Evolutionary conservation across 495 filamentous ascomycete species (phyloP).

Genomic region (Xylaria sp.): DNA sequence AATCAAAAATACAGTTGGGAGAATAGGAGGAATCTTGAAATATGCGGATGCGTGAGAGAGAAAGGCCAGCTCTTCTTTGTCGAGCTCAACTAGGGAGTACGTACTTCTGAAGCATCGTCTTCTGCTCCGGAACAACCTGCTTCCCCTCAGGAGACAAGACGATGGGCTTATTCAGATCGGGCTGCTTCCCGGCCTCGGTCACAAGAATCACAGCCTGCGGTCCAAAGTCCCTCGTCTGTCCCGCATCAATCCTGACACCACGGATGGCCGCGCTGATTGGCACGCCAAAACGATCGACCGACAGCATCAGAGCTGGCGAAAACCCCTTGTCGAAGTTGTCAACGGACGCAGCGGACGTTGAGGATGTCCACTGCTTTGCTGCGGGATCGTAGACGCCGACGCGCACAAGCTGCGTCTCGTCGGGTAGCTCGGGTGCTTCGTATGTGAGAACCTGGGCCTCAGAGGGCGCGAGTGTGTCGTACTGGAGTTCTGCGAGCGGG

Average conservation of each 20-base stretch:
- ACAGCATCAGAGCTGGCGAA: constrained; percentile 55
- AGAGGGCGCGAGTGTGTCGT: constrained; percentile 44
- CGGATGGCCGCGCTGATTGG: constrained; percentile 40
- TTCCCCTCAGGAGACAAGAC: constrained; percentile 68
- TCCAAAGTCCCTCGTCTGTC: constrained; percentile 62
- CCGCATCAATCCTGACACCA: constrained; percentile 60
- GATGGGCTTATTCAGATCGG: constrained; percentile 69
- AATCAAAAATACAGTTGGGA: constrained; percentile 20
- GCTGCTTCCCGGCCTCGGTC: constrained; percentile 57
- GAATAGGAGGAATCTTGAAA: not conserved
- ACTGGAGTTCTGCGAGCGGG: constrained; percentile 56
- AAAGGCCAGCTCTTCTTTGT: not conserved
- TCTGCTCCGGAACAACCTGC: constrained; percentile 63
- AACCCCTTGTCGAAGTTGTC: constrained; percentile 63
- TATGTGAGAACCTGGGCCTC: constrained; percentile 51
- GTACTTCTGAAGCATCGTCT: constrained; percentile 75
- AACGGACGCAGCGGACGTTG: constrained; percentile 53
- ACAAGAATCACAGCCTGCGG: constrained; percentile 59
- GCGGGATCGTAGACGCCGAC: constrained; percentile 56
- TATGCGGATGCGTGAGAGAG: not conserved
- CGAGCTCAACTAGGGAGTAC: constrained; percentile 31
- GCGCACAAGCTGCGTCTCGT: constrained; percentile 49
- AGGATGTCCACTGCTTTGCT: constrained; percentile 51
- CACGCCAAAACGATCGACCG: constrained; percentile 48
- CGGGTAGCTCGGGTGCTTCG: constrained; percentile 54